These are phyloP conservation scores for Chytriomyces hyalinus DNA, from an alignment of 192 early-diverging fungal genomes.

Conservation along the genomic window DNA sequence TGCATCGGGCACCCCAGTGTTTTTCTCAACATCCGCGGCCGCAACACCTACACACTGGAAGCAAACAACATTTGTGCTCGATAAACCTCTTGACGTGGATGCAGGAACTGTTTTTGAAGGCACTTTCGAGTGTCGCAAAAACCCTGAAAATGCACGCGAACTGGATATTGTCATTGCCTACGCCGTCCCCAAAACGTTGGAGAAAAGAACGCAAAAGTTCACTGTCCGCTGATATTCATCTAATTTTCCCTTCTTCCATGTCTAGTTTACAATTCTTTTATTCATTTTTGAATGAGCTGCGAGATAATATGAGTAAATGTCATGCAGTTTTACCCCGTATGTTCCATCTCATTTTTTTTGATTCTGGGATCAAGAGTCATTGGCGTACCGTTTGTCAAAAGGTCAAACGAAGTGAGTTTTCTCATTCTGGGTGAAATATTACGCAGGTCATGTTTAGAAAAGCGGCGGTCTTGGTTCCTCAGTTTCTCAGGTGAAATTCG, in stretches of 20 bases:
- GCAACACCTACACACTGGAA: slow-evolving; percentile 96
- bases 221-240: slow-evolving; percentile 19
- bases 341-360: too few species aligned
- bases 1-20: slow-evolving; percentile 39
- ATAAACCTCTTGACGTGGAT: slow-evolving; percentile 62
- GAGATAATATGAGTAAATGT: too few species aligned
- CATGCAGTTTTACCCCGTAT: too few species aligned
- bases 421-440: too few species aligned
- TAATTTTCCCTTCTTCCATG: neutral
- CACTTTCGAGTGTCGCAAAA: slow-evolving; percentile 69
- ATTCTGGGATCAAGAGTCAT: too few species aligned
- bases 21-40: slow-evolving; percentile 75
- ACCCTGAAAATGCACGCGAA: slow-evolving; percentile 69
- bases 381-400: too few species aligned
- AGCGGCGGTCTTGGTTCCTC: too few species aligned
- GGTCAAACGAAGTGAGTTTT: too few species aligned
- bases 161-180: slow-evolving; percentile 58
- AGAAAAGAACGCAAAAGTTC: slow-evolving; percentile 25
- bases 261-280: too few species aligned
- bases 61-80: slow-evolving; percentile 85
- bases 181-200: slow-evolving; percentile 18
- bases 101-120: slow-evolving; percentile 49
- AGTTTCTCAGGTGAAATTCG: too few species aligned
- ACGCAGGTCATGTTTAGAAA: too few species aligned
- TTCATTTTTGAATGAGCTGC: too few species aligned